Evolutionary conservation across 2,329 filamentous ascomycete genomes (phyloP).

Genomic region (Calonectria montana): DNA sequence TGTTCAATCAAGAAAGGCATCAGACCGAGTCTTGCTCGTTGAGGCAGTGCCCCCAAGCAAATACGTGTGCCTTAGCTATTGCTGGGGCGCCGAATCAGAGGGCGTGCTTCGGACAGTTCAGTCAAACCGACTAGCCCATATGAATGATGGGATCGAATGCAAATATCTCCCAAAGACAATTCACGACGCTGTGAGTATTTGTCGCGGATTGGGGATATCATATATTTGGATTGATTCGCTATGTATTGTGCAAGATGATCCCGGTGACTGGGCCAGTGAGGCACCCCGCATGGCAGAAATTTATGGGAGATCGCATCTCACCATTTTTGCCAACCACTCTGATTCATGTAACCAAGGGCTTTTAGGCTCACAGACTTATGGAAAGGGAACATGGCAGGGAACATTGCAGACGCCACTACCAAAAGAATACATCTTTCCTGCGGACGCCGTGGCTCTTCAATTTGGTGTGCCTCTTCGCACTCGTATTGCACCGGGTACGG

Average conservation of each 20-base stretch:
- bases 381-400: neutral
- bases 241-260: conserved; percentile 11
- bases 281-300: conserved; percentile 3
- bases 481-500: neutral
- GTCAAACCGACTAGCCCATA: neutral
- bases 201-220: neutral
- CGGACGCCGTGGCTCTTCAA: neutral
- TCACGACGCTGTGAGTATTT: neutral
- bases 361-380: neutral
- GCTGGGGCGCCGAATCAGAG: neutral
- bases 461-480: neutral
- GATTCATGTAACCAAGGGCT: neutral
- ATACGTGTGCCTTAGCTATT: conserved; percentile 11
- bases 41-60: neutral
- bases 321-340: neutral
- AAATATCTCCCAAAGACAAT: neutral
- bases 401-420: neutral
- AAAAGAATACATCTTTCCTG: neutral
- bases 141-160: neutral
- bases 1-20: neutral
- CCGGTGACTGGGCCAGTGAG: neutral
- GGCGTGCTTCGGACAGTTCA: neutral
- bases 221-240: conserved; percentile 13
- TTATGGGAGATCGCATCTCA: conserved; percentile 2
- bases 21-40: neutral